Percentiles rank a stretch among this genome's conserved stretches.
These are phyloP conservation scores for Astrothelium subdiscretum DNA, from an alignment of 495 filamentous ascomycete species.

Conservation along the genomic window DNA sequence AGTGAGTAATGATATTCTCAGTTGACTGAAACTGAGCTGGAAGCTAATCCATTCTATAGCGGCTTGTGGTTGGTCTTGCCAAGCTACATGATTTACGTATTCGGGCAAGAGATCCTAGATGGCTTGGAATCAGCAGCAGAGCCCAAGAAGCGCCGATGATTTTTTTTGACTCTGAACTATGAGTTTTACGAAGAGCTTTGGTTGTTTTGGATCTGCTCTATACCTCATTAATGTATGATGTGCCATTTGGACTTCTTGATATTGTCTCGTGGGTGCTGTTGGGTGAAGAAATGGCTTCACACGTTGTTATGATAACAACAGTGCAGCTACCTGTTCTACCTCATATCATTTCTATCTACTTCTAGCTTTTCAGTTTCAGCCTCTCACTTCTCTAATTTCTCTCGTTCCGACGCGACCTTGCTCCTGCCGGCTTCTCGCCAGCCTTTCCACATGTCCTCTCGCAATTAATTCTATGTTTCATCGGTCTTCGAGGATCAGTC, in stretches of 20 bases:
- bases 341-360: too few species aligned
- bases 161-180: not conserved
- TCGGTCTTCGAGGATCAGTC: too few species aligned
- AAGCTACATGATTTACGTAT: conserved; percentile 53
- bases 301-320: too few species aligned
- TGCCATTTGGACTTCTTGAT: too few species aligned
- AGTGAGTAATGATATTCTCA: conserved; percentile 41
- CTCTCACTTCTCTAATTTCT: too few species aligned
- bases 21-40: not conserved
- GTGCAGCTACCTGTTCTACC: too few species aligned
- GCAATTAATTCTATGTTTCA: too few species aligned
- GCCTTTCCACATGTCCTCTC: too few species aligned
- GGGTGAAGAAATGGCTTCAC: too few species aligned
- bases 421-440: too few species aligned
- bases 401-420: too few species aligned
- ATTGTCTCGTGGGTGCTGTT: not conserved
- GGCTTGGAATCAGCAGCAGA: conserved; percentile 40
- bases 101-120: conserved; percentile 58
- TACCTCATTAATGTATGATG: not conserved
- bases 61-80: conserved; percentile 71
- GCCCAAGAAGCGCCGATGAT: not conserved
- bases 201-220: not conserved
- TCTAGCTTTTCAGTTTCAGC: too few species aligned
- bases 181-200: not conserved
- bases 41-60: conserved; percentile 30